Percentiles rank a stretch among this genome's conserved stretches.
Evolutionary conservation across 306 rosid genomes (phyloP).

Genomic region (Malus orientalis): DNA sequence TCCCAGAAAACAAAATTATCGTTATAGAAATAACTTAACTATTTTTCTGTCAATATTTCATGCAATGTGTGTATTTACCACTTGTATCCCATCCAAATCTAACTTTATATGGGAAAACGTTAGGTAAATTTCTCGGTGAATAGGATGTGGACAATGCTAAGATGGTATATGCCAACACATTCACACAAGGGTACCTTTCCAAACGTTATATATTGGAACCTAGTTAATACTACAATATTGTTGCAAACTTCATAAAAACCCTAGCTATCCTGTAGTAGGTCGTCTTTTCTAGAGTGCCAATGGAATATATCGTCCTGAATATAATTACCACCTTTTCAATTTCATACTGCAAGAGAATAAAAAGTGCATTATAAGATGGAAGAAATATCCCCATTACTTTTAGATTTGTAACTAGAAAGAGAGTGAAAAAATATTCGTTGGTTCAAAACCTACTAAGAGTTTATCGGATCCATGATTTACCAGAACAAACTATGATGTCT

Average conservation of each 20-base stretch:
- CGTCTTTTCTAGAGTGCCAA: background rate
- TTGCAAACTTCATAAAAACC: background rate
- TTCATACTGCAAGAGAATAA: too few species aligned
- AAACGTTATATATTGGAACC: background rate
- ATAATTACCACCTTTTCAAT: too few species aligned
- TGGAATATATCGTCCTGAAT: too few species aligned
- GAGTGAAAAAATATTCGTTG: background rate
- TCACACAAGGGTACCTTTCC: background rate
- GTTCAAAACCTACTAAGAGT: background rate
- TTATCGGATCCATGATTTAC: background rate
- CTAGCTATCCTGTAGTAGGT: background rate
- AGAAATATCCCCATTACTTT: background rate
- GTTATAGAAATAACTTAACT: too few species aligned
- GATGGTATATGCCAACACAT: too few species aligned
- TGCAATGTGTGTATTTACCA: background rate
- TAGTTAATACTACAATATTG: background rate
- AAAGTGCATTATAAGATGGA: background rate
- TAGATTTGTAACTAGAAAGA: background rate
- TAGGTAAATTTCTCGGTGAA: background rate
- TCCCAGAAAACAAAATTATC: too few species aligned
- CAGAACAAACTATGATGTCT: background rate
- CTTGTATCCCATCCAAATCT: background rate
- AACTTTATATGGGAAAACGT: background rate
- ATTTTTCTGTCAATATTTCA: too few species aligned
- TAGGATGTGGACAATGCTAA: background rate